phyloP scores from a whole-genome alignment of 208 protist genomes.

The Vickermania ingenoplastis region DNA sequence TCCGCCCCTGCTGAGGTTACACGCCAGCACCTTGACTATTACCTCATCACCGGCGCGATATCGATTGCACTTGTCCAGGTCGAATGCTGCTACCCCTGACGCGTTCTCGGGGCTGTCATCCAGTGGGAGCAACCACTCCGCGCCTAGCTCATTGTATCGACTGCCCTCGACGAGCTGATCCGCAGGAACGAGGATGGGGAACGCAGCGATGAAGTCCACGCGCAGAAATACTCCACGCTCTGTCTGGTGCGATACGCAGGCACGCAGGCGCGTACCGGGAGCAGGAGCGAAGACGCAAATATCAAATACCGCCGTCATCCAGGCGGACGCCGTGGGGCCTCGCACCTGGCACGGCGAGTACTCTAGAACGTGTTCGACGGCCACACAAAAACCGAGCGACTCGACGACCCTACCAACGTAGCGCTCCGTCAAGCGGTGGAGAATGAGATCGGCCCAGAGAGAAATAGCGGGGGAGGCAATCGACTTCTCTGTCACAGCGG shows the following conservation, averaged over 20 bases:
- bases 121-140: slow-evolving; percentile 47
- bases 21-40: slow-evolving; percentile 40
- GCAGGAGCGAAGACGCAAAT: slow-evolving; percentile 51
- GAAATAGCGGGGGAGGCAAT: slow-evolving; percentile 12
- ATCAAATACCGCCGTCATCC: slow-evolving; percentile 57
- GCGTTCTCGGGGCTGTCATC: slow-evolving; percentile 30
- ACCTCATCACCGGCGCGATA: slow-evolving; percentile 63
- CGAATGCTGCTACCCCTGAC: no score
- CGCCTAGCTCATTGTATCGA: slow-evolving; percentile 24
- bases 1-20: slow-evolving; percentile 4
- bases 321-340: slow-evolving; percentile 49
- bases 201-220: slow-evolving; percentile 49
- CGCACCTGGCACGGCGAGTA: slow-evolving; percentile 39
- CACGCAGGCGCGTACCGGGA: slow-evolving; percentile 39
- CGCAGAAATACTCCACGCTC: slow-evolving; percentile 34
- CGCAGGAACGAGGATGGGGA: slow-evolving; percentile 50
- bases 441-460: slow-evolving; percentile 37
- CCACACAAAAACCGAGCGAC: slow-evolving; percentile 51
- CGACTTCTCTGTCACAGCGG: slow-evolving; percentile 1
- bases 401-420: slow-evolving; percentile 75
- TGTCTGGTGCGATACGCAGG: slow-evolving; percentile 37
- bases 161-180: slow-evolving; percentile 40
- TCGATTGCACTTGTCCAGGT: slow-evolving; percentile 23
- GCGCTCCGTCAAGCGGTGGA: slow-evolving; percentile 70
- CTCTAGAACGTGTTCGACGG: slow-evolving; percentile 44